These are phyloP conservation scores for Starmerella lactis-condensi DNA, from an alignment of 805 yeast genomes.

Conservation along the genomic window DNA sequence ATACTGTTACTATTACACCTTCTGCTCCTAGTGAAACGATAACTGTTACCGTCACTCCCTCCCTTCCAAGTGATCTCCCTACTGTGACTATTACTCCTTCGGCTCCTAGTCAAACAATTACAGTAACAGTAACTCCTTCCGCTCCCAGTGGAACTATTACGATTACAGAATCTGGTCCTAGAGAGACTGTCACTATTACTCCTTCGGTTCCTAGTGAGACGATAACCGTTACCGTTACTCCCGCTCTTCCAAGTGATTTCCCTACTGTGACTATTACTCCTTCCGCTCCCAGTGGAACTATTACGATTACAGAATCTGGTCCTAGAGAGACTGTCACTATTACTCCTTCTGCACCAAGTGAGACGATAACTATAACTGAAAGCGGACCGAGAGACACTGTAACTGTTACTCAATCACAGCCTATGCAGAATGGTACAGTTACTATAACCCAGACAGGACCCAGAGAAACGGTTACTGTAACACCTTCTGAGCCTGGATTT, in stretches of 20 bases:
- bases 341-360: conserved; percentile 4
- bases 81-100: conserved; percentile 2
- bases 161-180: background rate
- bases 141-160: conserved; percentile 3
- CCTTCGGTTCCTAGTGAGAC: conserved; percentile 2
- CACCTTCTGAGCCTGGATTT: conserved; percentile 1
- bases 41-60: conserved; percentile 1
- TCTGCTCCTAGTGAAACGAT: background rate
- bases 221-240: conserved; percentile 9
- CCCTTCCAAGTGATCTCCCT: background rate
- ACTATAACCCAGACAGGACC: conserved; percentile 1
- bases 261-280: background rate
- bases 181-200: conserved; percentile 1
- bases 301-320: background rate
- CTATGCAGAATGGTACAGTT: background rate
- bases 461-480: background rate
- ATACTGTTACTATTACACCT: conserved; percentile 2
- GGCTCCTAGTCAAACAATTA: background rate
- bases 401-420: background rate
- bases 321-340: background rate
- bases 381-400: conserved; percentile 6
- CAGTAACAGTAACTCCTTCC: conserved; percentile 1
- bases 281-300: conserved; percentile 3
- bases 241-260: conserved; percentile 4
- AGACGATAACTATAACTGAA: conserved; percentile 9